Evolutionary conservation across 2,329 filamentous ascomycete species (phyloP), one percentile per base, ranked within the genome.

Genomic region (Alternaria sp.): DNA sequence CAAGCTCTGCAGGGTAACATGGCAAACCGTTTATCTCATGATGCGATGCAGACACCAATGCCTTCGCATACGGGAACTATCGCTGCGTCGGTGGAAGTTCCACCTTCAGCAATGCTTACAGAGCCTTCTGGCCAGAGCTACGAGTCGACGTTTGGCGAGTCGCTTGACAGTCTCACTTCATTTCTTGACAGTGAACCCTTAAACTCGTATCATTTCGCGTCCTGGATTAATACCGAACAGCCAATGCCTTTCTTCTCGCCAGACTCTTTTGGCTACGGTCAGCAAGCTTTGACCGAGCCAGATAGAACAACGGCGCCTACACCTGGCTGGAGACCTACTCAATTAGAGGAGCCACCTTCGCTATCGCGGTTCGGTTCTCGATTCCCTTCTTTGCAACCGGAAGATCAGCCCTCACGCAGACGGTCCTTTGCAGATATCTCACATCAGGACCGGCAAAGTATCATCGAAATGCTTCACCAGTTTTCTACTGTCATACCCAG

Each of bases 401-500:
- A 80, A 39, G 76, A 79, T n/a, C 22, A 62, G 43, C 47, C 54
- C 44, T 32, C 51, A 54, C 56, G 51, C 39, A 51, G 63, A 18
- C 64, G 70, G n/a, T 59, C 70, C 1, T 53, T 79, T n/a, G 66
- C 76, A 24, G 75, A 79, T 32, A 67, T 79, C 16, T 78, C 76
- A 5, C 63, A 72, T 8, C 69, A 73, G 11, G 76, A 78, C 55
- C 67, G 77, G 16, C 72, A 78, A 39, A 68, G 62, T 11, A 87
- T 89, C 55, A 85, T 86, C 69, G 85, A 82, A 56, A 83, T 86
- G n/a, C 75, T 90, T 0, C 83, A 87, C 20, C 86, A 89, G 61
- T 90, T 89, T 63, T 86, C 86, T 0, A 81, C 83, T 1, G 84
- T 89, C 5, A 75, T 90, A 22, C 86, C 88, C 0, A 81, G 78